Conservation (phyloP, 2,329 filamentous ascomycete species). For the Apiospora rasikravindrae region DNA sequence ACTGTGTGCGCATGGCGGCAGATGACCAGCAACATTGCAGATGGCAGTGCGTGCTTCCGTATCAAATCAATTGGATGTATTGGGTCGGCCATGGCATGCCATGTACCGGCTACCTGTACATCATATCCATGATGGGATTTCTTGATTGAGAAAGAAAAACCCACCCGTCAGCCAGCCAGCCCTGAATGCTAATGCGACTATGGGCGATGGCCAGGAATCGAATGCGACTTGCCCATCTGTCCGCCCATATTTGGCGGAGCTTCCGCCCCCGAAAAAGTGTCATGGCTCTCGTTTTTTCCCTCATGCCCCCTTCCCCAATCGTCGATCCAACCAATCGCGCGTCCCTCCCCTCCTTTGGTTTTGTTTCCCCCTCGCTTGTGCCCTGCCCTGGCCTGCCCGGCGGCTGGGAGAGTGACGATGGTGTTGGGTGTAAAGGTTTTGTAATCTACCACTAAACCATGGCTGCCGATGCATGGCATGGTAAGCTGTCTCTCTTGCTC, state of each 20-base stretch:
- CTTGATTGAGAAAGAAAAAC: neutral
- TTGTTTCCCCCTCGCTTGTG: neutral
- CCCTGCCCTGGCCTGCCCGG: too few species aligned
- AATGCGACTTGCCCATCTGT: neutral
- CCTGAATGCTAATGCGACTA: neutral
- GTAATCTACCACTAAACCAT: constrained; percentile 1
- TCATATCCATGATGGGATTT: too few species aligned
- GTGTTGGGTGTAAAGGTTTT: neutral
- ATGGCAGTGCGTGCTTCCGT: neutral
- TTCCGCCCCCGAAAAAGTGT: neutral
- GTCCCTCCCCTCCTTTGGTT: neutral
- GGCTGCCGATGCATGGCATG: neutral
- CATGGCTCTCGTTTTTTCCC: neutral
- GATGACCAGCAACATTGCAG: neutral
- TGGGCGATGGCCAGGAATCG: constrained; percentile 12
- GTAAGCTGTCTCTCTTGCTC: neutral
- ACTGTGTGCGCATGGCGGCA: neutral
- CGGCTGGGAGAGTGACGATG: neutral
- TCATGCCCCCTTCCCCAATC: neutral
- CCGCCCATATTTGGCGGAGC: neutral
- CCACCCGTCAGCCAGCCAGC: neutral
- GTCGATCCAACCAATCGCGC: neutral
- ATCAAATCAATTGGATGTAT: neutral
- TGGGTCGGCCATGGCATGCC: neutral
- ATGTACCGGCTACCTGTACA: neutral